Percentiles rank a stretch among this genome's conserved stretches.
Conservation (phyloP, 2,329 filamentous ascomycete genomes). For the Calonectria multiphialidica region DNA sequence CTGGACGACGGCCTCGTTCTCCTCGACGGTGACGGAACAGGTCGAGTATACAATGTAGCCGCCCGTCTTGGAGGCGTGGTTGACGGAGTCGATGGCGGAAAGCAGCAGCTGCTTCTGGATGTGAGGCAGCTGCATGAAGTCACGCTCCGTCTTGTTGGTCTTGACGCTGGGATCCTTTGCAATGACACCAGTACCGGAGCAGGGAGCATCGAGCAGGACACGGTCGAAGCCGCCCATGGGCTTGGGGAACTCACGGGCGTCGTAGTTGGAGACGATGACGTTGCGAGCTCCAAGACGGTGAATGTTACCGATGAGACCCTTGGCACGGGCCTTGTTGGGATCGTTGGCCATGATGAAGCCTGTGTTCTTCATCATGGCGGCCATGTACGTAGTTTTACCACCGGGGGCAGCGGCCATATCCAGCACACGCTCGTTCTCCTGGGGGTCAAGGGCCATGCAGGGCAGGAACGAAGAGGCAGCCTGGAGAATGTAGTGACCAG, state of each 20-base stretch:
- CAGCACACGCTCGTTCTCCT: conserved; percentile 90
- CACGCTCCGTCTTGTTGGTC: conserved; percentile 96
- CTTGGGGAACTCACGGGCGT: conserved; percentile 92
- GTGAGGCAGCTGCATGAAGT: conserved; percentile 94
- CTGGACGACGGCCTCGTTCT: conserved; percentile 90
- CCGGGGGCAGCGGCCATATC: conserved; percentile 96
- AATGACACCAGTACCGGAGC: conserved; percentile 97
- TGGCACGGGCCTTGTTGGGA: conserved; percentile 91
- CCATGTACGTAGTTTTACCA: conserved; percentile 96
- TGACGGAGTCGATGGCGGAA: conserved; percentile 93
- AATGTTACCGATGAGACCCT: conserved; percentile 98
- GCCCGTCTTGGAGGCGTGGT: conserved; percentile 91
- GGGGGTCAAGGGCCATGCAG: conserved; percentile 95
- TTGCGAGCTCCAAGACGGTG: conserved; percentile 95
- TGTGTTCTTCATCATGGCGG: conserved; percentile 97
- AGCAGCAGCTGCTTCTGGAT: conserved; percentile 95
- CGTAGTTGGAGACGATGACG: conserved; percentile 94
- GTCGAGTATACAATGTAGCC: conserved; percentile 98
- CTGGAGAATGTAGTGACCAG: conserved; percentile 97
- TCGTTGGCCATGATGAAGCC: conserved; percentile 97
- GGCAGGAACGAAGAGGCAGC: conserved; percentile 96
- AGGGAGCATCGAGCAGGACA: conserved; percentile 93
- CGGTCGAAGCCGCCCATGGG: conserved; percentile 97
- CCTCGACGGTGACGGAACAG: conserved; percentile 93
- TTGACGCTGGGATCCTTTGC: conserved; percentile 97